Conservation (phyloP, 1,139 yeast genomes). For the Wickerhamiella pararugosa region DNA sequence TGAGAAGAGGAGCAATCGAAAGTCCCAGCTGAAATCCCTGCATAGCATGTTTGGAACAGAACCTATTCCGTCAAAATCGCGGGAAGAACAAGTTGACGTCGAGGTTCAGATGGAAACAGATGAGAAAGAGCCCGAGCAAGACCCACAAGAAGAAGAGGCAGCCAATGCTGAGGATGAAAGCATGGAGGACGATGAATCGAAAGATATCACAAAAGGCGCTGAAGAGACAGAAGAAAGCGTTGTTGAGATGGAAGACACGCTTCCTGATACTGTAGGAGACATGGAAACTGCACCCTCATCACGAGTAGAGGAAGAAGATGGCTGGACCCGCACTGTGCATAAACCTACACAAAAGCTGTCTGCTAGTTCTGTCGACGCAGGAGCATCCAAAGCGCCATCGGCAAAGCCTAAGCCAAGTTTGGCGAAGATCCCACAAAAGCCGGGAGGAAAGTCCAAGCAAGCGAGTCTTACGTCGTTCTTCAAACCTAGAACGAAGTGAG, state of each 20-base stretch:
- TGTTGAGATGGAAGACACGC: not conserved
- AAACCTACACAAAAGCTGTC: slow-evolving; percentile 13
- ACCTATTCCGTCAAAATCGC: too few relatives aligned
- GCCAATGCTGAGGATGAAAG: not conserved
- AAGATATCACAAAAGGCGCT: slow-evolving; percentile 11
- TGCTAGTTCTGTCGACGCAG: slow-evolving; percentile 14
- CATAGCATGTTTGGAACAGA: too few relatives aligned
- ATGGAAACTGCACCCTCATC: slow-evolving; percentile 13
- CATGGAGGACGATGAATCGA: slow-evolving; percentile 6
- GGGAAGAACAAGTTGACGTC: not conserved
- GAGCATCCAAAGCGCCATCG: slow-evolving; percentile 1
- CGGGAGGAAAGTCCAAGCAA: slow-evolving; percentile 7
- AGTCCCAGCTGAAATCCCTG: not conserved
- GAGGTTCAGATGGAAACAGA: not conserved
- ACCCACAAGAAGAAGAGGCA: not conserved
- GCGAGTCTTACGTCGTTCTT: slow-evolving; percentile 15
- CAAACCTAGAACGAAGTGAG: not conserved
- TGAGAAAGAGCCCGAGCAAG: not conserved
- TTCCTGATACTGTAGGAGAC: not conserved
- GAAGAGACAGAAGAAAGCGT: too few relatives aligned
- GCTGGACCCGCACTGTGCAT: not conserved
- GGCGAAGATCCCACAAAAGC: slow-evolving; percentile 6
- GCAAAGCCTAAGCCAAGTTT: slow-evolving; percentile 2
- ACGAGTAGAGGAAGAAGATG: slow-evolving; percentile 10
- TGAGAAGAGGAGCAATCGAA: not conserved